These are phyloP conservation scores for Stephania cephalantha DNA, from an alignment of 164 flowering plant species.

Conservation along the genomic window DNA sequence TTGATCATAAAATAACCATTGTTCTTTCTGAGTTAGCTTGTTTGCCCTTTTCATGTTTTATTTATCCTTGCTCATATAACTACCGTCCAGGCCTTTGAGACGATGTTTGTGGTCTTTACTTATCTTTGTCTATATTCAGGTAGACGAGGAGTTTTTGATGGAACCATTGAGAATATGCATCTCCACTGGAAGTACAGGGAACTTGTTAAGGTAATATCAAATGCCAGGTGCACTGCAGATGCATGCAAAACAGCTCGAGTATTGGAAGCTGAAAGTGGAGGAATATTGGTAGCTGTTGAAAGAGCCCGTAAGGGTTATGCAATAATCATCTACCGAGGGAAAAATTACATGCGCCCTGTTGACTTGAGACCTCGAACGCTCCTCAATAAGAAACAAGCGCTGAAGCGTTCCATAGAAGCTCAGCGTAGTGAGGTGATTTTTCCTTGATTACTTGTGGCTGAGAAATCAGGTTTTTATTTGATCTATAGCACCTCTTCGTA, in stretches of 20 bases:
- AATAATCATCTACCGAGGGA: slow-evolving; percentile 88
- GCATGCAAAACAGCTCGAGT: slow-evolving; percentile 50
- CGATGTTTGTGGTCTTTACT: background rate
- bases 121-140: slow-evolving; percentile 40
- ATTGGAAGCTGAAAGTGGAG: slow-evolving; percentile 95
- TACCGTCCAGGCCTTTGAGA: background rate
- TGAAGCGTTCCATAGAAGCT: slow-evolving; percentile 78
- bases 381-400: slow-evolving; percentile 65
- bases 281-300: slow-evolving; percentile 86
- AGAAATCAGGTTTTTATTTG: background rate
- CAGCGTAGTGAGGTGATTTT: slow-evolving; percentile 70
- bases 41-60: background rate
- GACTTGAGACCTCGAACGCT: slow-evolving; percentile 70
- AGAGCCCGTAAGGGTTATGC: slow-evolving; percentile 73
- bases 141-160: slow-evolving; percentile 84
- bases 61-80: background rate
- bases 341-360: slow-evolving; percentile 76
- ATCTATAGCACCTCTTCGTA: background rate
- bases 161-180: slow-evolving; percentile 96
- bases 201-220: slow-evolving; percentile 74
- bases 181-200: slow-evolving; percentile 98
- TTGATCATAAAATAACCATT: background rate
- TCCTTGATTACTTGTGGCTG: background rate
- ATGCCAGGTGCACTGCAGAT: slow-evolving; percentile 45
- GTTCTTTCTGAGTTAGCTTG: background rate